A percentile compares a stretch with the other conserved stretches of the same genome.
Conservation (phyloP, 2,329 filamentous ascomycete genomes). For the Phyllosticta citriasiana region DNA sequence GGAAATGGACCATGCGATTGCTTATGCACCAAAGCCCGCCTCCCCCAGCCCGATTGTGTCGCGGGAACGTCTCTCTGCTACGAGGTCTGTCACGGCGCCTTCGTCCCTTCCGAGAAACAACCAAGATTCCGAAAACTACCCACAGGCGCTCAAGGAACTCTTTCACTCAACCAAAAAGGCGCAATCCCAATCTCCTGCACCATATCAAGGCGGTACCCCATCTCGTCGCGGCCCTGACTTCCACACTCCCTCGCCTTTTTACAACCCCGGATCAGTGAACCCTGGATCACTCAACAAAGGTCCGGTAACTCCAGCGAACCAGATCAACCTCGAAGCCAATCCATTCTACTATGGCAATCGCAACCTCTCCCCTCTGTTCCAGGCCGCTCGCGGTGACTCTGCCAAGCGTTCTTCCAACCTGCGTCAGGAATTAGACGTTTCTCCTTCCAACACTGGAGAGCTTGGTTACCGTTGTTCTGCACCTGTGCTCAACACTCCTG, state of each 20-base stretch:
- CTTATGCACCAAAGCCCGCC: constrained; percentile 3
- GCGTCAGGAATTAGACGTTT: constrained; percentile 29
- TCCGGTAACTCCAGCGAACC: constrained; percentile 23
- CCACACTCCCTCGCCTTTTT: constrained; percentile 32
- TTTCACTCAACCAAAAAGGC: constrained; percentile 24
- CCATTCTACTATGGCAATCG: constrained; percentile 35
- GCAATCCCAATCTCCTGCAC: neutral
- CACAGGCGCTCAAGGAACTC: constrained; percentile 35
- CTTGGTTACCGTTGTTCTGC: neutral
- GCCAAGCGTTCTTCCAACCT: constrained; percentile 33
- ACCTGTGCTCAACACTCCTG: constrained; percentile 5
- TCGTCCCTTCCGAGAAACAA: constrained; percentile 3
- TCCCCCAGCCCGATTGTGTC: neutral
- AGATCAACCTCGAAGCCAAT: constrained; percentile 15
- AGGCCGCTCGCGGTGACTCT: constrained; percentile 35
- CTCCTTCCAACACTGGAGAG: constrained; percentile 1
- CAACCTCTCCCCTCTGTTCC: constrained; percentile 41
- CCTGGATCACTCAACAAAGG: constrained; percentile 22
- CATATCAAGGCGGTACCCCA: neutral
- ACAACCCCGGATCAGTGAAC: constrained; percentile 19
- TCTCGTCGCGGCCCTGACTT: constrained; percentile 9
- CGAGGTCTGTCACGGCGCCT: constrained; percentile 29
- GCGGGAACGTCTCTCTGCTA: constrained; percentile 29
- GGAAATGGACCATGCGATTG: constrained; percentile 48
- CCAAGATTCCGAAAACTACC: constrained; percentile 32